A percentile compares a stretch with the other conserved stretches of the same genome.
Conservation (phyloP, 108 stramenopile genomes). For the Epithemia pelagica region DNA sequence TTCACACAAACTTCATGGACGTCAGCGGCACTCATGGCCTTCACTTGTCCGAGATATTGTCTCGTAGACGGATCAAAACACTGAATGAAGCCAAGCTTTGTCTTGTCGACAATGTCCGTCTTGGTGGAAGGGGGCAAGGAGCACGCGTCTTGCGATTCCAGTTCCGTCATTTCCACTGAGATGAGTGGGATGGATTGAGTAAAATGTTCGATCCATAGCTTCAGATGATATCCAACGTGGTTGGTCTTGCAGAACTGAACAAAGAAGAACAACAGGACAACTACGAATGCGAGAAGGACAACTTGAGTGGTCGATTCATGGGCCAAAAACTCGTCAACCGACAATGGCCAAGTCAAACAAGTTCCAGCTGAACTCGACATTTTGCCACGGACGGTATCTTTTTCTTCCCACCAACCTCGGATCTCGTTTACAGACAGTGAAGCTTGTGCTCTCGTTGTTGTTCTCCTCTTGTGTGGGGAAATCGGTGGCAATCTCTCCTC, state of each 20-base stretch:
- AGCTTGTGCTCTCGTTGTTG: too few species aligned
- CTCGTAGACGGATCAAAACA: slow-evolving; percentile 91
- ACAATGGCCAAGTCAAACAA: not conserved
- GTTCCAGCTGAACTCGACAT: too few species aligned
- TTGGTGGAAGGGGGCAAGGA: slow-evolving; percentile 23
- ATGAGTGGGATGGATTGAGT: slow-evolving; percentile 31
- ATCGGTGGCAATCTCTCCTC: too few species aligned
- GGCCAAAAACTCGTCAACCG: not conserved
- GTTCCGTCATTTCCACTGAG: slow-evolving; percentile 29
- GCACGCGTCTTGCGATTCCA: slow-evolving; percentile 42
- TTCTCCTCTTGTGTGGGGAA: too few species aligned
- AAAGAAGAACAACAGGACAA: not conserved
- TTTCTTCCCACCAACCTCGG: too few species aligned
- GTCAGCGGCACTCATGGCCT: slow-evolving; percentile 67
- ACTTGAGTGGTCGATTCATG: not conserved
- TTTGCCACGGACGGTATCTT: too few species aligned
- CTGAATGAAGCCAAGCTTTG: slow-evolving; percentile 56
- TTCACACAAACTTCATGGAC: slow-evolving; percentile 67
- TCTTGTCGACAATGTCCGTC: slow-evolving; percentile 34
- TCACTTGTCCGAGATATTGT: slow-evolving; percentile 71
- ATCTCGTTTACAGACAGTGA: too few species aligned
- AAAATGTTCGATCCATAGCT: slow-evolving; percentile 22
- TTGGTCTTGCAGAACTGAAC: not conserved
- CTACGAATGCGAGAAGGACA: not conserved
- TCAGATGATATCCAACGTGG: slow-evolving; percentile 6